These are phyloP conservation scores for Setaria viridis DNA, from an alignment of 202 grass and related monocot genomes.

Conservation along the genomic window DNA sequence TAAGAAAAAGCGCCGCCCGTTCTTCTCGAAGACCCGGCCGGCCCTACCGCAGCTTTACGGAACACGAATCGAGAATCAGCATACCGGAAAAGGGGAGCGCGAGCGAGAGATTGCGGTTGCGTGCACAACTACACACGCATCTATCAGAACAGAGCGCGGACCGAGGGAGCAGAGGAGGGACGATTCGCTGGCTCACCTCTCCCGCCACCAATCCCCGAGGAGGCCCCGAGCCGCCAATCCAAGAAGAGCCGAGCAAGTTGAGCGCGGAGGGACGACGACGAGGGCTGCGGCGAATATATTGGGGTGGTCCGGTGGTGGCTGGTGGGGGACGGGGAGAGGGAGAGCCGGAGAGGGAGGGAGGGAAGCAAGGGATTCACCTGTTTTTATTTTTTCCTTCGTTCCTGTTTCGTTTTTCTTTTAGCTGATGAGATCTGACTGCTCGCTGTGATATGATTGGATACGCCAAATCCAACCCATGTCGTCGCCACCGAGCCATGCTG, in stretches of 20 bases:
- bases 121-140: neutral
- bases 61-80: constrained; percentile 54
- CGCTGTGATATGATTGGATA: constrained; percentile 37
- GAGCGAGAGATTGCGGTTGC: neutral
- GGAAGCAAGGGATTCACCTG: constrained; percentile 29
- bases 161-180: neutral
- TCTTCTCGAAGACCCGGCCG: neutral
- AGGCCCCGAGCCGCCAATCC: neutral
- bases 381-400: neutral
- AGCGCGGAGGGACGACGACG: constrained; percentile 18
- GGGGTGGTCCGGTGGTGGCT: constrained; percentile 20
- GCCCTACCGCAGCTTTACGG: constrained; percentile 16
- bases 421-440: constrained; percentile 24
- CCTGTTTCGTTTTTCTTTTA: neutral
- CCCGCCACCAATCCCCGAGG: neutral
- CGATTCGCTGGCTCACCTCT: constrained; percentile 36
- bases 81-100: too few species aligned
- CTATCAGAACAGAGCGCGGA: neutral
- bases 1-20: neutral
- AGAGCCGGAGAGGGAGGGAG: neutral
- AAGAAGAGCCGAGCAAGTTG: neutral
- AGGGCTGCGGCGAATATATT: constrained; percentile 49
- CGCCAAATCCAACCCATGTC: constrained; percentile 42
- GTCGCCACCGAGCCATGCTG: neutral
- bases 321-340: neutral